These are phyloP conservation scores for Ensete glaucum DNA, from an alignment of 176 grass and related monocot species.

Conservation along the genomic window DNA sequence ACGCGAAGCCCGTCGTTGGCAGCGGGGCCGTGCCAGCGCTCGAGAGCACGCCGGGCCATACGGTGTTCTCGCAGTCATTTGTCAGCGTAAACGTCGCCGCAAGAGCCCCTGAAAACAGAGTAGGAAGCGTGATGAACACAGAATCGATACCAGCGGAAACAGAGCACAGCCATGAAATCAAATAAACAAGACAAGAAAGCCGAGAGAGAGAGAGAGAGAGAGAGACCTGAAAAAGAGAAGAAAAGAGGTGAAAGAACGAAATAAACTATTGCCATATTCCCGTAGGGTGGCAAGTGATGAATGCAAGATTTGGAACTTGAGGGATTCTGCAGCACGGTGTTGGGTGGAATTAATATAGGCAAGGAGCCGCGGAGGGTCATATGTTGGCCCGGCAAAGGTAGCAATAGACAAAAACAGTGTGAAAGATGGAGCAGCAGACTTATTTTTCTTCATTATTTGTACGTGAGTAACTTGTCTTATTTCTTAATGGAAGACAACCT, in stretches of 20 bases:
- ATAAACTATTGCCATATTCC: not conserved
- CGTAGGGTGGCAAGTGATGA: no score
- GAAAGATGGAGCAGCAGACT: no score
- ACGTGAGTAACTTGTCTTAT: no score
- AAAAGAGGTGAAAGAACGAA: not conserved
- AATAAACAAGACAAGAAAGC: not conserved
- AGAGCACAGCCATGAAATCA: not conserved
- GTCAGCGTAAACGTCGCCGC: constrained; percentile 72
- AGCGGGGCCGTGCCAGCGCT: constrained; percentile 59
- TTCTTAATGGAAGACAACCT: no score
- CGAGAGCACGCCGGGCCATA: constrained; percentile 85
- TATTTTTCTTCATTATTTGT: no score
- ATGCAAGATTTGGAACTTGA: no score
- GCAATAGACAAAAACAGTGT: no score
- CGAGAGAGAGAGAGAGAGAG: not conserved
- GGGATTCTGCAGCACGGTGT: no score
- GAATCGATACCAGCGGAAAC: not conserved
- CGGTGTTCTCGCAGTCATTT: constrained; percentile 74
- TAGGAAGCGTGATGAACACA: not conserved
- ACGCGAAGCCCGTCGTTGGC: constrained; percentile 53
- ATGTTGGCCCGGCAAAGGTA: no score
- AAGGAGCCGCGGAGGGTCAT: no score
- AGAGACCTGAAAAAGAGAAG: constrained; percentile 2
- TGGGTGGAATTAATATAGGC: no score
- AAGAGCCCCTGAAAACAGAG: constrained; percentile 34